Evolutionary conservation across 2,329 filamentous ascomycete species (phyloP).

Genomic region (Aspergillus ibericus): DNA sequence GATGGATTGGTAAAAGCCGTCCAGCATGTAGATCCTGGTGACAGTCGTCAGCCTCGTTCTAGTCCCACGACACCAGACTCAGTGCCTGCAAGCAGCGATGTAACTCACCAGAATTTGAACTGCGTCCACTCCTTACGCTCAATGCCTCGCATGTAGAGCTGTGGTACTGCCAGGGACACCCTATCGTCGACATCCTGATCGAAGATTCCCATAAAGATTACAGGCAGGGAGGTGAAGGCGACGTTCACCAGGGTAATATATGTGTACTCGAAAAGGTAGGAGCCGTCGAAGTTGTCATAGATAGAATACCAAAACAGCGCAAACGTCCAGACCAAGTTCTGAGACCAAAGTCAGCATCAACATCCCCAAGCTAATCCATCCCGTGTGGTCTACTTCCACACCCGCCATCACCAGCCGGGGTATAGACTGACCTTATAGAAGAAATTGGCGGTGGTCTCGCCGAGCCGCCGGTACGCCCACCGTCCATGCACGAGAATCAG

Average conservation of each 20-base stretch:
- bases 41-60: background rate
- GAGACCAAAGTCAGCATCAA: background rate
- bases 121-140: constrained; percentile 8
- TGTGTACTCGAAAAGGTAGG: constrained; percentile 5
- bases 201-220: constrained; percentile 6
- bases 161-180: constrained; percentile 5
- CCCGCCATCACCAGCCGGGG: background rate
- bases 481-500: constrained; percentile 84
- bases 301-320: constrained; percentile 6
- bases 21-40: constrained; percentile 6
- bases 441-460: constrained; percentile 6
- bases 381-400: background rate
- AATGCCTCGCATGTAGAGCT: constrained; percentile 7
- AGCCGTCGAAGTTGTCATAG: constrained; percentile 5
- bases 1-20: constrained; percentile 4
- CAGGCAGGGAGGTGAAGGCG: constrained; percentile 2
- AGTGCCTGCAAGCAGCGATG: background rate
- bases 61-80: background rate
- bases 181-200: constrained; percentile 6
- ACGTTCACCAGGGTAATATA: constrained; percentile 7
- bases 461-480: constrained; percentile 72
- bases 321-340: constrained; percentile 9
- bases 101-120: constrained; percentile 5
- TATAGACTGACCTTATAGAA: constrained; percentile 4
- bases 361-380: background rate